Base-by-base conservation (phyloP, 371 early-diverging fungal genomes). In the Enterospora canceri region DNA sequence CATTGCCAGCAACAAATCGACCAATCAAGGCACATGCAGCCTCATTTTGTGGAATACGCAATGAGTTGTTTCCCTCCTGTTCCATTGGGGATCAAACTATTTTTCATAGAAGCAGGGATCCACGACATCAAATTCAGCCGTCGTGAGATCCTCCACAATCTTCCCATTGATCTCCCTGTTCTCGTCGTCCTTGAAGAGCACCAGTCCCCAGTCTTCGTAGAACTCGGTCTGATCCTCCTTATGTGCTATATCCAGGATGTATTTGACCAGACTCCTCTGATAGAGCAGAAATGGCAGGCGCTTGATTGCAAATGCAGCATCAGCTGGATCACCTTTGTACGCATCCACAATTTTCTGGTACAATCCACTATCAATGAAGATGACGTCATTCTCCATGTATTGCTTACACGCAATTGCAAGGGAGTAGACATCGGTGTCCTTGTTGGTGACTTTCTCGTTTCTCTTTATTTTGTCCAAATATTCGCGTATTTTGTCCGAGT, bases 271-370 rank as follows among this genome's bases (percentile, higher is more conserved):
- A 19, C 4, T 8, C 21, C 58, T 12, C 8, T 58, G 33, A 4
- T 30, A 3, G n/a, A 58, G 5, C 8, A 58, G n/a, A 58, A 58
- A 58, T 33, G 58, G 58, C 3, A 58, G 31, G 12, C 58, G 15
- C 24, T 33, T 8, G 24, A 48, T 19, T 19, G 32, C 23, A 24
- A 24, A 54, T n/a, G n/a, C n/a, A 21, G 21, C 19, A 8, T 48
- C n/a, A 21, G n/a, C 33, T n/a, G n/a, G 21, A 18, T 58, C 58
- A 33, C 8, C 5, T n/a, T 48, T 18, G 21, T 8, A 58, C 31
- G 23, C 30, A 3, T 58, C 58, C 15, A 24, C 15, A 19, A 21
- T 21, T 5, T 48, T 33, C 23, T 58, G 3, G 58, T 58, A 58
- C 5, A 21, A 4, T 24, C 21, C 19, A 8, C 5, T 8, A n/a